Evolutionary conservation across 371 early-diverging fungal genomes (phyloP).

Genomic region (Mortierella sp.): DNA sequence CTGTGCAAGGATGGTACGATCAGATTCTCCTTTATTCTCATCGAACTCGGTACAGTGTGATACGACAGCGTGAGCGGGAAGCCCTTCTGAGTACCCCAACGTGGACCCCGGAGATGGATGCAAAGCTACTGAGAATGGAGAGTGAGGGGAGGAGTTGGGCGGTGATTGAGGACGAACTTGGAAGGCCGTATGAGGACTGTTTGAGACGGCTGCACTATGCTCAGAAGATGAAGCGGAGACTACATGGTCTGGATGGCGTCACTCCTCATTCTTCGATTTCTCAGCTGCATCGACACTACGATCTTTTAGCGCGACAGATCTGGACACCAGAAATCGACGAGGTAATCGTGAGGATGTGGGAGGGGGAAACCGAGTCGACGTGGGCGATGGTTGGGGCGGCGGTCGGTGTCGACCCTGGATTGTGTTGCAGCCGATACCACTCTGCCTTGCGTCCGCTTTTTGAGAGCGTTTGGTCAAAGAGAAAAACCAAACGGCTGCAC

Average conservation of each 20-base stretch:
- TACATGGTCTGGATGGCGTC: neutral
- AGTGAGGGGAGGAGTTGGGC: neutral
- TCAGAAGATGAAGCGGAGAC: neutral
- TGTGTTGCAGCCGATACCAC: conserved; percentile 10
- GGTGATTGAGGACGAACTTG: neutral
- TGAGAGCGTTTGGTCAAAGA: neutral
- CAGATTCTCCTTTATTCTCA: neutral
- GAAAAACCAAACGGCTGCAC: neutral
- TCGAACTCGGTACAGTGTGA: neutral
- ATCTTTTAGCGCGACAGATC: neutral
- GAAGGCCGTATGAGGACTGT: neutral
- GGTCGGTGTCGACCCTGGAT: neutral
- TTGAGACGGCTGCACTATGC: neutral
- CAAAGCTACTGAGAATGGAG: neutral
- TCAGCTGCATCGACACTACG: neutral
- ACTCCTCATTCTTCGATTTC: neutral
- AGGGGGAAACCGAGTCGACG: neutral
- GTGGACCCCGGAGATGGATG: conserved; percentile 22
- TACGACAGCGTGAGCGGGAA: neutral
- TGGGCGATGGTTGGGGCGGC: conserved; percentile 1
- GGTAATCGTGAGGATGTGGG: neutral
- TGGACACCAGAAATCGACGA: conserved; percentile 18
- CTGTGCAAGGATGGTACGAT: conserved; percentile 14
- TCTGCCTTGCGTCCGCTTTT: neutral
- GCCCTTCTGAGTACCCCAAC: neutral